Conservation (phyloP, 768 basidiomycete genomes). For the Suillus ampliporus region DNA sequence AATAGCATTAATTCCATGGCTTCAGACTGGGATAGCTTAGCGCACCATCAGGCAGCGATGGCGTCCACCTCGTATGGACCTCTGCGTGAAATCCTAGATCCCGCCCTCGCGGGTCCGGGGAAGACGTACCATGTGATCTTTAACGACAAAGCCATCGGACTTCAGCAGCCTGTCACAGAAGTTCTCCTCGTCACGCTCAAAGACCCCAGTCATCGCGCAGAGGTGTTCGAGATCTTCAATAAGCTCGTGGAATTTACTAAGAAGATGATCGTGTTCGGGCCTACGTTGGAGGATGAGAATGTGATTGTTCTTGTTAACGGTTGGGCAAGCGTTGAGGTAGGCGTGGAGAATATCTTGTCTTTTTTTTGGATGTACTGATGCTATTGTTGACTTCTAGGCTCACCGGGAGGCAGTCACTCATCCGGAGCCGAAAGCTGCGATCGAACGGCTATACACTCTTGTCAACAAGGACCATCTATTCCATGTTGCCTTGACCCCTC, state of each 20-base stretch:
- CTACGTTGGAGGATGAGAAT: constrained; percentile 26
- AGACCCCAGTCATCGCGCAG: constrained; percentile 25
- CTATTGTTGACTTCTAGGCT: constrained; percentile 18
- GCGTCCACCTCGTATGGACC: constrained; percentile 3
- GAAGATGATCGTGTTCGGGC: constrained; percentile 25
- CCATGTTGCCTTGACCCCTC: constrained; percentile 19
- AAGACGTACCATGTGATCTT: constrained; percentile 31
- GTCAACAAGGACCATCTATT: constrained; percentile 19
- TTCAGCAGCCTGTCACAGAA: constrained; percentile 31
- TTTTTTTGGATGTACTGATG: not conserved
- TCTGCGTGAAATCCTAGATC: constrained; percentile 13
- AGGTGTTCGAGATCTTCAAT: constrained; percentile 18
- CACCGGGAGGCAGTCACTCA: constrained; percentile 15
- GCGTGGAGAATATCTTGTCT: not conserved
- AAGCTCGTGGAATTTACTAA: constrained; percentile 17
- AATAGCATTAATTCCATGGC: not conserved
- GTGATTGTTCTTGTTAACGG: constrained; percentile 25
- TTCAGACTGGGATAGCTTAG: constrained; percentile 34
- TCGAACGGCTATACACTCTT: constrained; percentile 22
- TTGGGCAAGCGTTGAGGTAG: constrained; percentile 33
- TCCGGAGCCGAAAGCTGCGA: constrained; percentile 7
- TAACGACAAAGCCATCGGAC: constrained; percentile 16
- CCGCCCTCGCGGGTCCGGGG: constrained; percentile 8
- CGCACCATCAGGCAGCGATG: constrained; percentile 25
- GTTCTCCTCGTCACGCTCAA: constrained; percentile 27